phyloP scores from a whole-genome alignment of 257 asterid species.

The Fraxinus cuspidata region DNA sequence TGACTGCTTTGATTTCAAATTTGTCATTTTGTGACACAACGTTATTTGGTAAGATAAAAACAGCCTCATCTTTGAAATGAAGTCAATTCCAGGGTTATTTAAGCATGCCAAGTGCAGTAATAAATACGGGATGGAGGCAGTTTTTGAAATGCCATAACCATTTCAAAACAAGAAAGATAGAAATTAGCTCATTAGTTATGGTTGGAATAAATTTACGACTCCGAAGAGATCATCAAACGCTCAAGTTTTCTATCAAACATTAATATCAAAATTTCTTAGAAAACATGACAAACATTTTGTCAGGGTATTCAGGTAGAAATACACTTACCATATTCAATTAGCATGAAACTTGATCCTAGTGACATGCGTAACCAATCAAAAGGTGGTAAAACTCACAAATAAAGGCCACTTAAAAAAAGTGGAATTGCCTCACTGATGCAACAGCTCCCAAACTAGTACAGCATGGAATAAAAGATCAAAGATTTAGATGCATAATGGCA shows the following conservation, averaged over 20 bases:
- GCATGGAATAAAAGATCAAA: background rate
- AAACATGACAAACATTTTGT: no score
- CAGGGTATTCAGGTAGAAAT: no score
- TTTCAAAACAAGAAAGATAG: background rate
- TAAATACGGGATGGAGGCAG: background rate
- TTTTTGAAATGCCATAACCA: background rate
- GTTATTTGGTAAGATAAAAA: background rate
- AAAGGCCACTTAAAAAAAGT: background rate
- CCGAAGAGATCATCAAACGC: background rate
- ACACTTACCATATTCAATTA: background rate
- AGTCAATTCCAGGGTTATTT: background rate
- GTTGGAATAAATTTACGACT: background rate
- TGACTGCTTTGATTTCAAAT: background rate
- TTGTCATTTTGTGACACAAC: background rate
- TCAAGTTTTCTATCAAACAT: no score
- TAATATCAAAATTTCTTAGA: no score
- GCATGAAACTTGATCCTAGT: background rate
- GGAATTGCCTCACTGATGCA: conserved; percentile 1
- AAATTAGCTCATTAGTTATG: background rate
- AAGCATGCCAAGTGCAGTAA: background rate
- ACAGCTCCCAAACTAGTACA: background rate
- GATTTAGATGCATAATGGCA: background rate
- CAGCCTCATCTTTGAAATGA: background rate
- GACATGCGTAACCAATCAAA: no score
- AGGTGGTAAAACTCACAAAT: background rate